Conservation (phyloP, 768 basidiomycete genomes). For the Hemileccinum impolitum region DNA sequence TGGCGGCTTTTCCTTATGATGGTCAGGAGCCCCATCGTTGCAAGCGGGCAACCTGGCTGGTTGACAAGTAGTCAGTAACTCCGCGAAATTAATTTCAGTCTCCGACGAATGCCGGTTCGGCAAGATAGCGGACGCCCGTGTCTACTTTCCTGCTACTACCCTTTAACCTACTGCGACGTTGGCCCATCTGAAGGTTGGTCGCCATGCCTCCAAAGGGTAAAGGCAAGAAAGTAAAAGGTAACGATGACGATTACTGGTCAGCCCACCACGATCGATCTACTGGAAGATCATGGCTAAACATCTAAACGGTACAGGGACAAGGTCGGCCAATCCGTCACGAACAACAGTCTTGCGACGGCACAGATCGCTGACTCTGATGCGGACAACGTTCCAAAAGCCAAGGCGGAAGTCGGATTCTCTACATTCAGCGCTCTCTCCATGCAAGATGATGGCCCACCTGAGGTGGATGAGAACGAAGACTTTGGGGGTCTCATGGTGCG, state of each 20-base stretch:
- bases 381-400: conserved; percentile 34
- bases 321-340: conserved; percentile 54
- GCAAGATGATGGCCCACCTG: conserved; percentile 41
- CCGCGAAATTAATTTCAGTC: conserved; percentile 12
- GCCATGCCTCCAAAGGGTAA: conserved; percentile 60
- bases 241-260: conserved; percentile 78
- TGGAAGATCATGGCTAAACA: conserved; percentile 16
- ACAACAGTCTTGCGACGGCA: conserved; percentile 34
- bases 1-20: conserved; percentile 94
- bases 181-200: background rate
- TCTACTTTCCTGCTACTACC: background rate
- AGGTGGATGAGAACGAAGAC: conserved; percentile 59
- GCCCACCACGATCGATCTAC: conserved; percentile 17
- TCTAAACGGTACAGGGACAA: conserved; percentile 49
- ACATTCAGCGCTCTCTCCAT: conserved; percentile 47
- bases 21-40: conserved; percentile 87
- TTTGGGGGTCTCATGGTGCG: conserved; percentile 77
- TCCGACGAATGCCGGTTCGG: background rate
- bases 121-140: background rate
- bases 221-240: conserved; percentile 85
- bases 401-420: conserved; percentile 41
- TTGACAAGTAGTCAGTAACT: background rate
- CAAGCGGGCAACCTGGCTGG: background rate
- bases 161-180: background rate
- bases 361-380: conserved; percentile 39